phyloP scores from a whole-genome alignment of 441 rosid genomes.

The Gossypium schwendimanii region DNA sequence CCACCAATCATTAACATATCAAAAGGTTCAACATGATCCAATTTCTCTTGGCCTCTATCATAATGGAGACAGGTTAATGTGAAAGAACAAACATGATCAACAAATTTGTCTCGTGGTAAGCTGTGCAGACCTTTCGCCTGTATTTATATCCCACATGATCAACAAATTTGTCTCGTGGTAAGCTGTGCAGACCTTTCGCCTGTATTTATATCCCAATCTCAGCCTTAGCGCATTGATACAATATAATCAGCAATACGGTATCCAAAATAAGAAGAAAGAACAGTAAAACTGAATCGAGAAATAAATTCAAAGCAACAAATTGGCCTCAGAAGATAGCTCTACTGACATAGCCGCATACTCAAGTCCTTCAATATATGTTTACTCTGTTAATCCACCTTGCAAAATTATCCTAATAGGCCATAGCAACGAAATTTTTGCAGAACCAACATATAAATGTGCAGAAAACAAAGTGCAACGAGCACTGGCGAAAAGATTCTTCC shows the following conservation, averaged over 20 bases:
- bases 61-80: background rate
- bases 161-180: slow-evolving; percentile 30
- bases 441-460: background rate
- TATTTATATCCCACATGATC: no score
- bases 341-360: slow-evolving; percentile 66
- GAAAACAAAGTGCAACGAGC: background rate
- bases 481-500: background rate
- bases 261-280: slow-evolving; percentile 9
- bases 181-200: slow-evolving; percentile 41
- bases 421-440: background rate
- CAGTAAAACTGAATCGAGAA: background rate
- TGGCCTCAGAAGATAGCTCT: slow-evolving; percentile 61
- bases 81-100: slow-evolving; percentile 22
- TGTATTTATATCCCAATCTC: slow-evolving; percentile 75
- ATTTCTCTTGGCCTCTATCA: background rate
- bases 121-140: no score
- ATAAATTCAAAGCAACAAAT: background rate
- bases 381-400: slow-evolving; percentile 26
- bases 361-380: slow-evolving; percentile 28
- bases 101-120: no score
- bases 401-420: background rate
- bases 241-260: slow-evolving; percentile 12
- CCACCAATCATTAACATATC: background rate
- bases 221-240: slow-evolving; percentile 37
- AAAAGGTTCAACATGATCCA: background rate